phyloP scores from a whole-genome alignment of 768 basidiomycete species.

The Tubosaeta brunneosetosa region DNA sequence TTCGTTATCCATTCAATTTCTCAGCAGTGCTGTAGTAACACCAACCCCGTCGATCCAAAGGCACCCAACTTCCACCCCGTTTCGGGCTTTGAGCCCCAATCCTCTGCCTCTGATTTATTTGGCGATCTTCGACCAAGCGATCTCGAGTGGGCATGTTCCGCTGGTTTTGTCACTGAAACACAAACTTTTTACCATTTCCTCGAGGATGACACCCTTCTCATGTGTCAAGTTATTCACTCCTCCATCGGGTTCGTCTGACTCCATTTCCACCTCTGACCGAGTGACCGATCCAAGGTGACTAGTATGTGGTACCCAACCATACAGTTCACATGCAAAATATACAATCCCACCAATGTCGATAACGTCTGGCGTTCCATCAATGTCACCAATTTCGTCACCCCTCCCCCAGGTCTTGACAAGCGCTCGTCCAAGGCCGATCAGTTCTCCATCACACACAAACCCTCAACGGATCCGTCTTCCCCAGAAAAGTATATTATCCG shows the following conservation, averaged over 20 bases:
- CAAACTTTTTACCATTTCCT: constrained; percentile 82
- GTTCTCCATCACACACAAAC: constrained; percentile 68
- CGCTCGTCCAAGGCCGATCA: constrained; percentile 83
- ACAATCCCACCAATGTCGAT: constrained; percentile 71
- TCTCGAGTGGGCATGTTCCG: constrained; percentile 75
- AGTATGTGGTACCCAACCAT: constrained; percentile 93
- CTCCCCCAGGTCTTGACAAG: constrained; percentile 76
- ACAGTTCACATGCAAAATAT: constrained; percentile 89
- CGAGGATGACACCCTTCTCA: constrained; percentile 72
- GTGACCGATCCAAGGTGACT: constrained; percentile 12
- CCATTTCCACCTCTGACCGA: constrained; percentile 2
- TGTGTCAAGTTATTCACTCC: constrained; percentile 87
- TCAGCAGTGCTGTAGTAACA: constrained; percentile 37
- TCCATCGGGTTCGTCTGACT: constrained; percentile 68
- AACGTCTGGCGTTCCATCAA: constrained; percentile 84
- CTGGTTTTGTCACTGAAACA: constrained; percentile 88
- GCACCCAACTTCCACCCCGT: constrained; percentile 85
- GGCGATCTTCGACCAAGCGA: constrained; percentile 76
- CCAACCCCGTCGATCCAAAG: constrained; percentile 53
- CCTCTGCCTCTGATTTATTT: constrained; percentile 54
- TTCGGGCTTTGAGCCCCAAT: constrained; percentile 42
- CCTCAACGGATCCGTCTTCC: constrained; percentile 48
- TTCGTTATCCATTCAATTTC: not conserved
- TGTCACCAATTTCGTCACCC: constrained; percentile 71
- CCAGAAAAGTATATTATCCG: constrained; percentile 77